These are phyloP conservation scores for Vigna angularis DNA, from an alignment of 306 rosid species.

Conservation along the genomic window DNA sequence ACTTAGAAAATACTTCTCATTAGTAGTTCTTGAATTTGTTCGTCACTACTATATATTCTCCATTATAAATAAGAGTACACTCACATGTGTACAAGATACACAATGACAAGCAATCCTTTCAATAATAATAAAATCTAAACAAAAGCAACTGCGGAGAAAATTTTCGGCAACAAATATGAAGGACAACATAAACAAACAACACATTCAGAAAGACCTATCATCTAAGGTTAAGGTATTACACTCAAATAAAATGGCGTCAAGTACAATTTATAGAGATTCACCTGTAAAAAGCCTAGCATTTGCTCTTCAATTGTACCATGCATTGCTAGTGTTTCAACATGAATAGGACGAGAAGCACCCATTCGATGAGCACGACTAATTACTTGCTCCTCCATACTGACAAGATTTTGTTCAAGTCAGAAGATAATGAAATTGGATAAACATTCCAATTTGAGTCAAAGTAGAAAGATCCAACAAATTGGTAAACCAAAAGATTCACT, in stretches of 20 bases:
- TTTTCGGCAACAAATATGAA: neutral
- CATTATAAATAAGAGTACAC: no score
- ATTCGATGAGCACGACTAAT: constrained; percentile 99
- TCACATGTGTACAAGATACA: no score
- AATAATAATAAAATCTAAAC: neutral
- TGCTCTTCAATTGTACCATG: constrained; percentile 96
- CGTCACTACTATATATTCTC: no score
- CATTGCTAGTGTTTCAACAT: constrained; percentile 95
- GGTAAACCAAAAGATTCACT: constrained; percentile 1
- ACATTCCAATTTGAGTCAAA: neutral
- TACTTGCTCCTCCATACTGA: constrained; percentile 98
- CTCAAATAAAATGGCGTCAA: constrained; percentile 27
- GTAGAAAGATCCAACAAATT: constrained; percentile 6
- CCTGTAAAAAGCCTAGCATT: constrained; percentile 87
- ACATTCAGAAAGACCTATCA: constrained; percentile 26
- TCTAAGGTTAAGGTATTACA: neutral
- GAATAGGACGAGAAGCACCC: constrained; percentile 97
- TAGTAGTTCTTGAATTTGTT: no score
- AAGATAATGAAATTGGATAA: constrained; percentile 39
- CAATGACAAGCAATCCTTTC: no score
- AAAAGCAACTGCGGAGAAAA: neutral
- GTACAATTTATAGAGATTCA: constrained; percentile 43
- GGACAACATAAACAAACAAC: constrained; percentile 19
- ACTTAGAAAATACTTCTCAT: no score
- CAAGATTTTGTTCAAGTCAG: constrained; percentile 39